Base-by-base conservation (phyloP, 2,329 filamentous ascomycete species). In the Capronia epimyces region DNA sequence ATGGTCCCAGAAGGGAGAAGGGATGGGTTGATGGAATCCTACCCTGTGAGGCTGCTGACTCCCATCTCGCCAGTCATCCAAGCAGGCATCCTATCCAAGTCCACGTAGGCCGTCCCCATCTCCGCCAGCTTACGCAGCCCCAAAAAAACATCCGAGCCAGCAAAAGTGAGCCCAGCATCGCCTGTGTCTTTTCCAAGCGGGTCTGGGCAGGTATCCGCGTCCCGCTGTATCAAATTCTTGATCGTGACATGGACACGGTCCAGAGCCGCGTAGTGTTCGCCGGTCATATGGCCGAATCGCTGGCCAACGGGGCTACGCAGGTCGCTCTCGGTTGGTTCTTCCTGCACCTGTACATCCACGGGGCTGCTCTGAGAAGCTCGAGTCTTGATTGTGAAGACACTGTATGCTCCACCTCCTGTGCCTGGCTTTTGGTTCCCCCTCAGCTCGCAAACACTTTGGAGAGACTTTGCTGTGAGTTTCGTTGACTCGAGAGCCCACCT, bases 1-100 rank as follows among this genome's bases (percentile, higher is more conserved):
- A 12, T 40, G 8, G n/a, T 25, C 8, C 10, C 3, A n/a, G n/a
- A n/a, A n/a, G n/a, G n/a, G n/a, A n/a, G 39, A 15, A 3, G 20
- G 12, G 39, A n/a, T 7, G n/a, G 13, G 10, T 15, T 3, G 21
- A 25, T 15, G 16, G 13, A 22, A 20, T 7, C 8, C 46, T 53
- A 55, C 8, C 94, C 81, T 22, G 81, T 77, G 0, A 87, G 86
- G 31, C 83, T 75, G 46, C 86, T 93, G 3, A 93, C 82, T 0
- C 83, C 86, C 39, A 89, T 86, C 63, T 95, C 89, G 1, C 89
- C 89, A 1, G 88, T 93, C 83, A 95, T 84, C 88, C 89, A 95
- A 0, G 86, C 86, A 0, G 89, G 89, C 85, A 94, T 90, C 48
- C 75, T 79, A 62, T 83, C 78, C 1, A 87, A 84, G 64, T 94